Evolutionary conservation across 2,329 filamentous ascomycete genomes (phyloP).

Genomic region (Anisogramma anomala): DNA sequence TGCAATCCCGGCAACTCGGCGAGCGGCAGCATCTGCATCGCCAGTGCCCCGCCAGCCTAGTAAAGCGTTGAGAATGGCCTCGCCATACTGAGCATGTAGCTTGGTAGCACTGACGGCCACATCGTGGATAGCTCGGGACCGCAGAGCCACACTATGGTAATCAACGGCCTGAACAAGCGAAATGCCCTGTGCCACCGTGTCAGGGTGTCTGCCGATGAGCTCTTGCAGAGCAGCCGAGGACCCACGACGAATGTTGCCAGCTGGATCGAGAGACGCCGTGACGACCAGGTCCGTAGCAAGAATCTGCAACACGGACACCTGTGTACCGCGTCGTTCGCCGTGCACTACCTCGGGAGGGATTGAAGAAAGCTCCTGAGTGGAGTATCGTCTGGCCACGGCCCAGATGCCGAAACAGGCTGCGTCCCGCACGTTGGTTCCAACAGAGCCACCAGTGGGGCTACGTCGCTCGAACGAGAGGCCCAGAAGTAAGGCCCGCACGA

Average conservation of each 20-base stretch:
- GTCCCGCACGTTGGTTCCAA: conserved; percentile 85
- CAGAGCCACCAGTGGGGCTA: conserved; percentile 68
- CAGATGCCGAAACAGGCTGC: conserved; percentile 94
- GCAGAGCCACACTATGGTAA: conserved; percentile 84
- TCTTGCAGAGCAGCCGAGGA: conserved; percentile 91
- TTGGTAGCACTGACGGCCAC: conserved; percentile 58
- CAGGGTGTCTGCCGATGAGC: conserved; percentile 81
- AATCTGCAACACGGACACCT: conserved; percentile 54
- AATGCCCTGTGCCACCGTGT: conserved; percentile 73
- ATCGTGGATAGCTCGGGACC: conserved; percentile 67
- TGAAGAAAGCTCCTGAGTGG: conserved; percentile 60
- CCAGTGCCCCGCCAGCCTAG: conserved; percentile 82
- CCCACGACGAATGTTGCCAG: conserved; percentile 85
- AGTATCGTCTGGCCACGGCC: conserved; percentile 80
- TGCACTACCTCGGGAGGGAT: conserved; percentile 41
- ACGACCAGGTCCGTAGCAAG: conserved; percentile 73
- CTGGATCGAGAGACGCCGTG: conserved; percentile 74
- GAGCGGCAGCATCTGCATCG: conserved; percentile 61
- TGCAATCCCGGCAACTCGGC: conserved; percentile 58
- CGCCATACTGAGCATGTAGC: conserved; percentile 59
- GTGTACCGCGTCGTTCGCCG: conserved; percentile 25
- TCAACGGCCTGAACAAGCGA: conserved; percentile 79
- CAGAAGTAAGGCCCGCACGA: conserved; percentile 64
- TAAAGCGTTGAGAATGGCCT: conserved; percentile 57
- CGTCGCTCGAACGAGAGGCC: conserved; percentile 84